These are phyloP conservation scores for Pyrenochaeta sp. DNA, from an alignment of 2,329 filamentous ascomycete genomes.

Conservation along the genomic window DNA sequence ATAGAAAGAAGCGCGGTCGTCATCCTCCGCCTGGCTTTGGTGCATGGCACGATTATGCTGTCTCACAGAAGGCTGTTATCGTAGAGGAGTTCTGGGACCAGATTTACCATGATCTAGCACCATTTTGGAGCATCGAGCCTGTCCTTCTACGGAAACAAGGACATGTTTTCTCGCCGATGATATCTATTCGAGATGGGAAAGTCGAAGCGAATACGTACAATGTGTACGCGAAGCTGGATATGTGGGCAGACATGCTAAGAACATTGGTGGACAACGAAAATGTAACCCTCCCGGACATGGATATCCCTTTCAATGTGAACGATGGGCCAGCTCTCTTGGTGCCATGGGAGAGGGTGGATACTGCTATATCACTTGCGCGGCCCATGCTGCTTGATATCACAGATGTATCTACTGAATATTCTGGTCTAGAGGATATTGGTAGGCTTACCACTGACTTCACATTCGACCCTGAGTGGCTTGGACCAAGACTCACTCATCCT, in stretches of 20 bases:
- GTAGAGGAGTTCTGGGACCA: constrained; percentile 62
- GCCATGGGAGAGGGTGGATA: constrained; percentile 56
- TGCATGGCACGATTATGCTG: constrained; percentile 57
- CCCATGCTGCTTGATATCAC: constrained; percentile 33
- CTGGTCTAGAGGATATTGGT: constrained; percentile 14
- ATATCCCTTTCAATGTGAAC: constrained; percentile 58
- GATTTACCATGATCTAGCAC: constrained; percentile 59
- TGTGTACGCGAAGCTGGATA: constrained; percentile 44
- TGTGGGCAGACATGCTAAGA: constrained; percentile 56
- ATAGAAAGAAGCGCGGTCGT: constrained; percentile 53
- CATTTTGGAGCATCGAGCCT: constrained; percentile 59
- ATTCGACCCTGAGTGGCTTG: constrained; percentile 42
- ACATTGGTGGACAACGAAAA: constrained; percentile 44
- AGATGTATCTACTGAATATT: constrained; percentile 25
- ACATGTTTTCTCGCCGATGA: constrained; percentile 45
- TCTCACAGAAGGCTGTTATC: constrained; percentile 51
- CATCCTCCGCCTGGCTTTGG: constrained; percentile 62
- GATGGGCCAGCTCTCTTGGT: constrained; percentile 58
- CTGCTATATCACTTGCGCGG: constrained; percentile 43
- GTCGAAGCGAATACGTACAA: constrained; percentile 37
- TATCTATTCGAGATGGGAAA: constrained; percentile 53
- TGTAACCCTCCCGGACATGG: constrained; percentile 56
- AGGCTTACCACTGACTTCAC: constrained; percentile 2
- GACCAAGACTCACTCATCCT: constrained; percentile 28
- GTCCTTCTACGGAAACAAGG: constrained; percentile 52